These are phyloP conservation scores for Athelia psychrophila DNA, from an alignment of 1,284 basidiomycete genomes.

Conservation along the genomic window DNA sequence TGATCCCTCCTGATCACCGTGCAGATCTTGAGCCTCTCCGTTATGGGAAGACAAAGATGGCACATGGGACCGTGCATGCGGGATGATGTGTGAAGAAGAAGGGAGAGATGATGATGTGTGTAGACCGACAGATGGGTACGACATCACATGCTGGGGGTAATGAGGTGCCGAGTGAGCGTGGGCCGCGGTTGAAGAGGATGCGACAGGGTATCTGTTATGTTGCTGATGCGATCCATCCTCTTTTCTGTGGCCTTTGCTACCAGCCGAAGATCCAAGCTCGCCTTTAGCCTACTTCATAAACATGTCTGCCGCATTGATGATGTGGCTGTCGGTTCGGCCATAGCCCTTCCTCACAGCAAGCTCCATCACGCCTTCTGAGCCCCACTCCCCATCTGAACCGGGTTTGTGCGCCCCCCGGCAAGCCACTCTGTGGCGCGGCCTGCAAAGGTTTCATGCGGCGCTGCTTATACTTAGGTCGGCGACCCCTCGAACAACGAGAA, in stretches of 20 bases:
- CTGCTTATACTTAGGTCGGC: constrained; percentile 69
- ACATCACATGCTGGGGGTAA: constrained; percentile 14
- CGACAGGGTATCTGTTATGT: constrained; percentile 13
- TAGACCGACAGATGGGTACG: neutral
- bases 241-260: constrained; percentile 4
- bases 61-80: constrained; percentile 13
- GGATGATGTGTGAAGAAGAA: neutral
- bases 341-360: constrained; percentile 30
- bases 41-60: constrained; percentile 35
- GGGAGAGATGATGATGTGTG: neutral
- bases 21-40: too few species aligned
- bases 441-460: constrained; percentile 66
- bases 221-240: constrained; percentile 3
- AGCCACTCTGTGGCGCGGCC: neutral
- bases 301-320: constrained; percentile 62
- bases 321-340: constrained; percentile 24
- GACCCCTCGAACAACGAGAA: too few species aligned
- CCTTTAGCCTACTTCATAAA: constrained; percentile 59
- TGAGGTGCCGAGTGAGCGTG: too few species aligned
- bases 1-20: constrained; percentile 60
- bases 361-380: constrained; percentile 15
- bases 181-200: constrained; percentile 14
- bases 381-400: constrained; percentile 12
- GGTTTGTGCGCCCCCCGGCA: constrained; percentile 29
- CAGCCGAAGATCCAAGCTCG: constrained; percentile 35